Conservation (phyloP, 2,329 filamentous ascomycete species). For the Fusarium sambucinum region DNA sequence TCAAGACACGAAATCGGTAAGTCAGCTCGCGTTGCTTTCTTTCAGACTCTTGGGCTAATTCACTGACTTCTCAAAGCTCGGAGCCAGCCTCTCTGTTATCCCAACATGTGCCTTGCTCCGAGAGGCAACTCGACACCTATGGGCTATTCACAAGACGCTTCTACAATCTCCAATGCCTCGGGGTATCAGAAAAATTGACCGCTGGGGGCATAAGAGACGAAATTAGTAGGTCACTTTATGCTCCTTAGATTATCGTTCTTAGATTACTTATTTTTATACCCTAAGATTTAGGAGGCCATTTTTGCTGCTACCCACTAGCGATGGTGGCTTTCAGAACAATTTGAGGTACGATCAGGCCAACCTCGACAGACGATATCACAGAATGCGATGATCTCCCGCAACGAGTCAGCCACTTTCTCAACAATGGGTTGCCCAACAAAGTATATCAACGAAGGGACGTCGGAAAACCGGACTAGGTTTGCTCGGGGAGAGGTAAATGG, state of each 20-base stretch:
- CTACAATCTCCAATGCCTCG: too few species aligned
- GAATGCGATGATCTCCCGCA: too few species aligned
- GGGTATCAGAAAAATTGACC: too few species aligned
- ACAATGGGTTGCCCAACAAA: not conserved
- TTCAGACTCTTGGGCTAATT: not conserved
- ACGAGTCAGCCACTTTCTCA: not conserved
- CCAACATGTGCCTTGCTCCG: not conserved
- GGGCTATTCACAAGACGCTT: not conserved
- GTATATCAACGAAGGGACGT: accelerated
- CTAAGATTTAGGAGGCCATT: too few species aligned
- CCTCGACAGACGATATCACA: not conserved
- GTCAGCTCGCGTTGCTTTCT: not conserved
- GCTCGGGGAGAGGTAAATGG: not conserved
- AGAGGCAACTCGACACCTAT: not conserved
- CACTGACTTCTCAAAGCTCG: not conserved
- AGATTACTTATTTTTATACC: too few species aligned
- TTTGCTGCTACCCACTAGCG: too few species aligned
- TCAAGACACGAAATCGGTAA: not conserved
- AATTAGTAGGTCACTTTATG: too few species aligned
- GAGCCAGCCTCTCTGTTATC: not conserved
- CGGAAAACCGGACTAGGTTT: not conserved
- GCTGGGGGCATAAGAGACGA: too few species aligned
- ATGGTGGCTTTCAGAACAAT: not conserved
- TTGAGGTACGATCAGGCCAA: not conserved
- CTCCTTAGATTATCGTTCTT: too few species aligned